Evolutionary conservation across 371 early-diverging fungal species (phyloP), one percentile per base, ranked within the genome.

Genomic region (Rhizopus sp.): DNA sequence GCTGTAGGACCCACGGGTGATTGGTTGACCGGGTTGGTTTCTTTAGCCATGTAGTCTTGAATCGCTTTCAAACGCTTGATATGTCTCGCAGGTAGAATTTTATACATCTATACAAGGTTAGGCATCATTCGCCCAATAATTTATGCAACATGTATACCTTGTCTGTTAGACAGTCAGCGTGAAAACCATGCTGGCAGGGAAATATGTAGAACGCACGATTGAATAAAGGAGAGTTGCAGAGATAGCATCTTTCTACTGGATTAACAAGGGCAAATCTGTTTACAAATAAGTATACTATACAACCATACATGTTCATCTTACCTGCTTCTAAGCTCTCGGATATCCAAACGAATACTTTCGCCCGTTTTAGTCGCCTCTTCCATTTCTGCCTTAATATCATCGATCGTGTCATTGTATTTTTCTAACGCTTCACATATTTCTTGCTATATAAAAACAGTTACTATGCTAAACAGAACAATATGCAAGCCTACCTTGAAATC

Each of bases 181-280:
- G 96, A 77, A 94, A 96, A 13, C 88, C 86, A 66, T 97, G 97
- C 57, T 93, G 90, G 63, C 98, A 97, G 1, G 97, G 97, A 63
- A 97, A 98, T 30, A 94, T 86, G 55, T 93, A 94, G 58, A 96
- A 94, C 66, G 90, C 92, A 12, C 93, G 81, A 5, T 88, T 86
- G 68, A 95, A 71, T 37, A 96, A 72, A 3, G 93, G 88, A 41
- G 75, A 74, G 7, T 81, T 61, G 66, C 98, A 98, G 4, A 87
- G 47, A 34, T 88, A 83, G 62, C 98, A 98, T 49, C 78, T 68
- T 64, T 95, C 94, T 5, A 87, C 84, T 1, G 92, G 83, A 13
- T 86, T 84, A 4, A 96, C 75, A 0, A 92, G 65, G 1, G 90
- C 88, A 68, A 91, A 93, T 59, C 94, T 88, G 63, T 88, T 83